Base-by-base conservation (phyloP, 2,329 filamentous ascomycete species). In the Pseudocercospora eumusae region DNA sequence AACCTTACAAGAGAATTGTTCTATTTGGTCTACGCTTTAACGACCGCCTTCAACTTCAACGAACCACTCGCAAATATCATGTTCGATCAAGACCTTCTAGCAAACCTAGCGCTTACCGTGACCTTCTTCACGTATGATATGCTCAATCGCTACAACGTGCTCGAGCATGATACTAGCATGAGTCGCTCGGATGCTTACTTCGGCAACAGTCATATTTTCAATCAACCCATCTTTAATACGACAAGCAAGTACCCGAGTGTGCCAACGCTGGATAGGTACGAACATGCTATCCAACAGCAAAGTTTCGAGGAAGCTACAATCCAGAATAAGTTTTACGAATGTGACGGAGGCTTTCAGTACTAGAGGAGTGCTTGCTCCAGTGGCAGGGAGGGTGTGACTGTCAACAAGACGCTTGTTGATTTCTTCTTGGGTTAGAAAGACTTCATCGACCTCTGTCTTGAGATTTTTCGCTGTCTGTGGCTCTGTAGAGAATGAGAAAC, bases 181-280 rank as follows among this genome's bases (percentile, higher is more conserved):
- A 81, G 79, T 44, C 82, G 82, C 25, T 68, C 74, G 1, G 83
- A 85, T 61, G 79, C 77, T 8, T 80, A 73, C 75, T 77, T 83
- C 57, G 83, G 82, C 21, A 80, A 81, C 70, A 81, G 81, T 65
- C 77, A 82, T 66, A 60, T 79, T 59, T 85, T 86, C 75, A 83
- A 85, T 71, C 73, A 80, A 57, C 79, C 76, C 2, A 70, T 84
- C 64, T 86, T 84, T 69, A 77, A 80, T 56, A 71, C 78, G 59
- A 78, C 78, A 0, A 74, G 66, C 42, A 61, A 66, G 4, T 84
- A 80, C 72, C 86, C 81, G 80, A 81, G 77, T 0, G 73, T 60
- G 0, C 69, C 75, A 2, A 71, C 74, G 18, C 68, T 85, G 28
- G 72, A 76, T 21, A 70, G 78, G 1, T n/a, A n/a, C n/a, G n/a